phyloP scores from a whole-genome alignment of 2,329 filamentous ascomycete genomes.

The Thielaviopsis punctulata region DNA sequence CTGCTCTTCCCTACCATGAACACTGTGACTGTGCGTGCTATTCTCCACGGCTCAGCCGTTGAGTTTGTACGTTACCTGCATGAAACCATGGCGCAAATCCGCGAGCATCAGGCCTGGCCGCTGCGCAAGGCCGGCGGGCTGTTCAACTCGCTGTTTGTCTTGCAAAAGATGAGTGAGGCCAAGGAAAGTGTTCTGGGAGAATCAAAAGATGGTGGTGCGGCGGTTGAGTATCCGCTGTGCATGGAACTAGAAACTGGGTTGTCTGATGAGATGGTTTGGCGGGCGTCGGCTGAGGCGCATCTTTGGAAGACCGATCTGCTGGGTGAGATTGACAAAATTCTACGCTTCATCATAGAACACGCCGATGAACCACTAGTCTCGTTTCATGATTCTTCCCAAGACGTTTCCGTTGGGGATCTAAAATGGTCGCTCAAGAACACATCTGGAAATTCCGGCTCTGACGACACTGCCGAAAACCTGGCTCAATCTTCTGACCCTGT shows the following conservation, averaged over 20 bases:
- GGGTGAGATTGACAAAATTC: conserved; percentile 33
- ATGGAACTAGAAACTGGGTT: conserved; percentile 56
- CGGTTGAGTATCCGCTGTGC: conserved; percentile 68
- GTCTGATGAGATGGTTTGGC: conserved; percentile 43
- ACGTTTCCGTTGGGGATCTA: too few relatives aligned
- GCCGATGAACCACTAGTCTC: not conserved
- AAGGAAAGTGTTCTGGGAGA: not conserved
- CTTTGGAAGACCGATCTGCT: conserved; percentile 38
- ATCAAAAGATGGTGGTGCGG: conserved; percentile 19
- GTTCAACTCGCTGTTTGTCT: conserved; percentile 40
- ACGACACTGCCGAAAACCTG: conserved; percentile 19
- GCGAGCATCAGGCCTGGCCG: conserved; percentile 61
- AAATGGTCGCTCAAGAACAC: too few relatives aligned
- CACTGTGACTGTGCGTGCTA: conserved; percentile 56
- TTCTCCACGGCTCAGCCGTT: conserved; percentile 49
- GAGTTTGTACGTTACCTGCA: conserved; percentile 61
- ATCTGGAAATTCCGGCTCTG: not conserved
- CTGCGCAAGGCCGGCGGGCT: conserved; percentile 49
- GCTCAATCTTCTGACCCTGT: conserved; percentile 14
- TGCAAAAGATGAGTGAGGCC: conserved; percentile 18
- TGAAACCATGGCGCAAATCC: conserved; percentile 44
- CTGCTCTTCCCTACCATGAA: conserved; percentile 86
- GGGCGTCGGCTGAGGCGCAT: conserved; percentile 48
- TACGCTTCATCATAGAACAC: not conserved
- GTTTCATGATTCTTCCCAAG: not conserved